Base-by-base conservation (phyloP, 495 filamentous ascomycete genomes). In the Echria macrotheca region DNA sequence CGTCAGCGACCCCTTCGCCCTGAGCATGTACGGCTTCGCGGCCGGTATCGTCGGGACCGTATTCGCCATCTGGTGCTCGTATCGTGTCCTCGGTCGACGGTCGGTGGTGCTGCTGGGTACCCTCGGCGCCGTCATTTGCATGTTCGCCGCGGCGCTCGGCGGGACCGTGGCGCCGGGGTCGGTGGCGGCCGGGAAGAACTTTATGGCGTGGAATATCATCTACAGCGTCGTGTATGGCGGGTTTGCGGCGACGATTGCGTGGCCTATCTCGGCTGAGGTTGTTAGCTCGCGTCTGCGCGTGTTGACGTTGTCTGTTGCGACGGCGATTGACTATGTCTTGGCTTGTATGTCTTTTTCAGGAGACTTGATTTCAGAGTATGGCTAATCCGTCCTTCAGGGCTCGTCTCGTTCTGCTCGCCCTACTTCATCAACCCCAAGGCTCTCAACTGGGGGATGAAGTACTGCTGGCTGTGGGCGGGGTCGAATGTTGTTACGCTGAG, bases 401-500 rank as follows among this genome's bases (percentile, higher is more conserved):
- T 44, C 26, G 32, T 32, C 26, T 10, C 42, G 4, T 44, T 44
- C 15, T 44, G 42, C 17, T 44, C 42, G 6, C 42, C 42, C 6
- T 44, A 44, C 26, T 44, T 44, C 42, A 44, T 44, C 42, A 44
- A 44, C 42, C 42, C 42, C n/a, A 44, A 44, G 42, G 26, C 15
- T 9, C 26, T 44, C 4, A 32, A 32, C 25, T 44, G 42, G 42
- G 42, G 42, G 6, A 44, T 44, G 42, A 44, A 44, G 42, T 41
- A 41, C n/a, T 41, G 38, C 19, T 41, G 38, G 38, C 5, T 41
- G 5, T 41, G 76, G 75, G 69, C 68, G 0, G 74, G 49, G 1
- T 64, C 64, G 1, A 74, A 69, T 33, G 48, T 75, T 1, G 50
- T 60, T 21, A 73, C 73, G 38, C 56, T 74, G 33, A 56, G n/a